Base-by-base conservation (phyloP, 2,329 filamentous ascomycete genomes). In the Aureobasidium sp. region DNA sequence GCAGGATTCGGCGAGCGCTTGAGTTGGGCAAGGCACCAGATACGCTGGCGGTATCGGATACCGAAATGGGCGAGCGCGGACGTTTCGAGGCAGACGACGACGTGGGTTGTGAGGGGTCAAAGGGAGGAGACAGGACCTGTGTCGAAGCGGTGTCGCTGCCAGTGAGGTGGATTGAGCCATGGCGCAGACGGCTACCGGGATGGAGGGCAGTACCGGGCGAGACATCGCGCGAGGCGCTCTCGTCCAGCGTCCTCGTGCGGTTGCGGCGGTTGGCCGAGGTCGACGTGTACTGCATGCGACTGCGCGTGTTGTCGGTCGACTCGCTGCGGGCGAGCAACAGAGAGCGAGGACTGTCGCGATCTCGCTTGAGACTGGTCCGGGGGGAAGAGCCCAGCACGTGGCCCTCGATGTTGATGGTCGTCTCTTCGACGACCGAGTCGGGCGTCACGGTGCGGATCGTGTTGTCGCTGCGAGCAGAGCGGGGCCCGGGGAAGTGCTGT, bases 1-100 rank as follows among this genome's bases (percentile, higher is more conserved):
- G 79, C 58, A 91, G 75, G 27, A 93, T 81, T 68, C 84, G 88
- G 66, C 86, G 86, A 40, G 87, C 84, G 72, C 91, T 86, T 21
- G 82, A 80, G 38, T 67, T 75, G 66, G 60, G 76, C 67, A 69
- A 70, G 63, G 37, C 66, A n/a, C 62, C 54, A 19, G 47, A 59
- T 31, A 59, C 57, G 37, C 61, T 68, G 42, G 64, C 62, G 8
- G 68, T 65, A 5, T 67, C 69, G n/a, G 67, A 60, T 9, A 69
- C 67, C 13, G 71, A 72, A 8, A 69, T 69, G 25, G 40, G 70
- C 63, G 46, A 63, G 38, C 45, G 64, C 60, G 38, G 61, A 37
- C 43, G 64, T 61, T 38, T 67, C 64, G 33, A 62, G 53, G 49
- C 65, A 64, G 33, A 64, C 61, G 38, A 65, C 63, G 46, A 67